Conservation (phyloP, 2,329 filamentous ascomycete species). For the Penicillium sclerotigenum region DNA sequence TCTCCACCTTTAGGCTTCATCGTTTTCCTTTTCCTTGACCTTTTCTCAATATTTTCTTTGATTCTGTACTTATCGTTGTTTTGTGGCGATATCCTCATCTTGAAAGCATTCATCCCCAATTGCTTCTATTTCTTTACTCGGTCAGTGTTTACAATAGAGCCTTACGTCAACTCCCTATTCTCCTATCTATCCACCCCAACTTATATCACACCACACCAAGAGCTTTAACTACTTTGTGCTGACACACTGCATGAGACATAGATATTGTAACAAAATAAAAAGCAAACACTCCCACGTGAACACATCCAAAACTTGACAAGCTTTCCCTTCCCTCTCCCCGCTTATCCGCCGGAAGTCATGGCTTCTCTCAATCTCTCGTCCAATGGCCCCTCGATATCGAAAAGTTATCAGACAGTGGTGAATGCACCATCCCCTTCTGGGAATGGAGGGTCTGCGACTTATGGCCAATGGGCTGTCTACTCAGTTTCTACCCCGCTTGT, state of each 20-base stretch:
- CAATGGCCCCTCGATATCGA: conserved; percentile 74
- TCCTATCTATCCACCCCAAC: background rate
- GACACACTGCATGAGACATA: conserved; percentile 1
- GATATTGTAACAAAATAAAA: conserved; percentile 1
- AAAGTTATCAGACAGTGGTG: conserved; percentile 69
- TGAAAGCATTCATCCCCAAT: background rate
- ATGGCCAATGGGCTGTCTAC: conserved; percentile 90
- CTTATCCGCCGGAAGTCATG: conserved; percentile 50
- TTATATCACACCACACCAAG: background rate
- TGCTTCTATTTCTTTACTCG: background rate
- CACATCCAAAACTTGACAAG: background rate
- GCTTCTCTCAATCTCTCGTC: conserved; percentile 75
- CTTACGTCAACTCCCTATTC: conserved; percentile 7
- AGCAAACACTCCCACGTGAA: conserved; percentile 3
- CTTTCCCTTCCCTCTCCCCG: conserved; percentile 3
- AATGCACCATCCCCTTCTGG: conserved; percentile 58
- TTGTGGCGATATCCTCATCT: background rate
- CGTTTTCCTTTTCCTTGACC: background rate
- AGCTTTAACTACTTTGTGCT: background rate
- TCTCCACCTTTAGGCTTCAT: conserved; percentile 6
- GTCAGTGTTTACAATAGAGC: conserved; percentile 2
- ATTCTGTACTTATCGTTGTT: background rate
- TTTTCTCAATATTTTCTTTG: background rate
- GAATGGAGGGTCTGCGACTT: conserved; percentile 68
- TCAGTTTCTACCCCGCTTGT: conserved; percentile 87